Evolutionary conservation across 148 eudicot genomes (phyloP), one percentile per base, ranked within the genome.

Genomic region (Rhododendron molle): DNA sequence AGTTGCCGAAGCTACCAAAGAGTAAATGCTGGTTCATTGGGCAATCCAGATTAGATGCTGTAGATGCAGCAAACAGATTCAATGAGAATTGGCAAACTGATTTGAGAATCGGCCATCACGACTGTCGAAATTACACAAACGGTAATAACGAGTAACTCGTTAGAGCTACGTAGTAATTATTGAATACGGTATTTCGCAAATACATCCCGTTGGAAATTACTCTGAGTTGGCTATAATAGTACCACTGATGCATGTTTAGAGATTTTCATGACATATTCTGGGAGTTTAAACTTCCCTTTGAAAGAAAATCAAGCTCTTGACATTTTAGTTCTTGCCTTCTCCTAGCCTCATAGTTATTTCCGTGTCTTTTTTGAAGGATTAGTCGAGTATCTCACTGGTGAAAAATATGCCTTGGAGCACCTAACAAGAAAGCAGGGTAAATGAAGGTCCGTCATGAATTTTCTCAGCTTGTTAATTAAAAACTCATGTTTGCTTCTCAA

Each of bases 101-200:
- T 84, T 87, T 96, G 83, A 86, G 88, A 78, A 86, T 96, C 30
- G 96, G 96, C 74, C 77, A 81, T 28, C 94, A 95, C 43, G 99
- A 96, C 49, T 96, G 99, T 85, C 95, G 98, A n/a, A 85, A 95
- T 86, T 96, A 96, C 81, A 87, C 93, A 56, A 89, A 95, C 85
- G 98, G 99, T 96, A 88, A 78, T n/a, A 10, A 15, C 9, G 9
- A n/a, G 15, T 56, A 40, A 7, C 79, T 30, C 32, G 3, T 77
- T 20, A 58, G 13, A 76, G 21, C 26, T 26, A 40, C 2, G 50
- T 47, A 10, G 13, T 11, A 47, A 47, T 47, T 1, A 47, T 47
- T 11, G 12, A 49, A 49, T 49, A 49, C 8, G 0, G 44, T 44
- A 21, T 11, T 78, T 47, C 16, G 58, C 58, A 44, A n/a, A 7